Evolutionary conservation across 2,329 filamentous ascomycete genomes (phyloP), one percentile per base, ranked within the genome.

Genomic region (Cladosporium halotolerans): DNA sequence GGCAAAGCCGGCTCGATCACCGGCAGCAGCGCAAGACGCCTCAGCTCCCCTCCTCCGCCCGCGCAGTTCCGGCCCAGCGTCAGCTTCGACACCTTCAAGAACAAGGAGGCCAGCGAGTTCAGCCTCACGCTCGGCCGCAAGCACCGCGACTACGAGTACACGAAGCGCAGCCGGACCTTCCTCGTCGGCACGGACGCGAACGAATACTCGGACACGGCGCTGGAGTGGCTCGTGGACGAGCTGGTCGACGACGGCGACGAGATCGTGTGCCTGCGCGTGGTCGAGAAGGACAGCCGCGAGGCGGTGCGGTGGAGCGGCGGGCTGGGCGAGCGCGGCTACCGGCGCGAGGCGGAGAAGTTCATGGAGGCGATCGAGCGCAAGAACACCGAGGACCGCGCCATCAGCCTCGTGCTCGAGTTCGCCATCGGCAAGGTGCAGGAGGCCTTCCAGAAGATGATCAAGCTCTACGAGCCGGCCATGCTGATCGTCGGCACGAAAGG

Each of bases 241-340:
- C 78, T 96, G 53, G 89, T 96, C 39, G 90, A 96, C 63, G 91
- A 96, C 64, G 90, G 91, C 14, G 91, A 96, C 66, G 89, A 96
- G 70, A 85, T 96, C 54, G 87, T 96, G 8, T 96, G 91, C 70
- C 80, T 96, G 45, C 81, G 89, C 49, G 91, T 95, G 2, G 81
- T 95, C 41, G 90, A 96, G 66, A 91, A 88, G 66, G 88, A 92
- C 58, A 80, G 84, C 48, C 86, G 85, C 49, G 80, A 86, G 57
- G 80, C 81, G 38, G 47, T 61, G 8, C 62, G 62, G 43, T 70
- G 67, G 67, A 58, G 61, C 14, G 63, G 65, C 36, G 65, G 65
- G 4, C 80, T 76, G 53, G 82, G 84, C 56, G 64, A 68, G 57
- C 64, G 62, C 32, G 66, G 67, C 6, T 95, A 96, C 70, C 82